Conservation (phyloP, 345 rosid species). For the Rhodomyrtus tomentosa region DNA sequence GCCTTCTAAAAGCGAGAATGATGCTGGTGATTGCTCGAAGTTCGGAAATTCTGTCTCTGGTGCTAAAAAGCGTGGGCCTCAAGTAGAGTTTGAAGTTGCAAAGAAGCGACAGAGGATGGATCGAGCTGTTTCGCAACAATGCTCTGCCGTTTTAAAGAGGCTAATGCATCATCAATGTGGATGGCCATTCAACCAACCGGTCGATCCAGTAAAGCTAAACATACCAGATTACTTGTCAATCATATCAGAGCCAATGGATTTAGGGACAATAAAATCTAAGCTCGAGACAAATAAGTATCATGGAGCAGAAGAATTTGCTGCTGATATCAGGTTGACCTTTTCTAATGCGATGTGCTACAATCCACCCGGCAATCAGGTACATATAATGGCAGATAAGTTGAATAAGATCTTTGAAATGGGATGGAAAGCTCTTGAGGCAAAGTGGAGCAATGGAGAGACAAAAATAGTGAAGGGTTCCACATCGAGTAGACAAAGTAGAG, state of each 20-base stretch:
- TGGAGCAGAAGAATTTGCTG: slow-evolving; percentile 55
- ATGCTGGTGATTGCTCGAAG: not conserved
- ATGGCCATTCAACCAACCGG: slow-evolving; percentile 55
- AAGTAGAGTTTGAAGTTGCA: slow-evolving; percentile 16
- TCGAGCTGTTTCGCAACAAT: slow-evolving; percentile 32
- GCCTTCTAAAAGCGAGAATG: slow-evolving; percentile 2
- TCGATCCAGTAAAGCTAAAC: slow-evolving; percentile 50
- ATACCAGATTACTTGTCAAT: slow-evolving; percentile 84
- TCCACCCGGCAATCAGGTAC: slow-evolving; percentile 50
- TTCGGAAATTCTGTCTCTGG: not conserved
- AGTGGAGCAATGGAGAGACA: slow-evolving; percentile 11
- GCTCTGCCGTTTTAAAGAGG: slow-evolving; percentile 30
- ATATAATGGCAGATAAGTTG: slow-evolving; percentile 35
- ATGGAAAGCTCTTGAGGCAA: slow-evolving; percentile 56
- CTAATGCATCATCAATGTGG: slow-evolving; percentile 33
- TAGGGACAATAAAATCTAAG: slow-evolving; percentile 61
- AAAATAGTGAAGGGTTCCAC: slow-evolving; percentile 9
- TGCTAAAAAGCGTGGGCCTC: slow-evolving; percentile 29
- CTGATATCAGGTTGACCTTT: slow-evolving; percentile 69
- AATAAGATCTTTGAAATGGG: slow-evolving; percentile 35
- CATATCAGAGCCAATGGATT: slow-evolving; percentile 71
- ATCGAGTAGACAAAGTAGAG: slow-evolving; percentile 10
- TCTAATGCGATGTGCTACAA: slow-evolving; percentile 76
- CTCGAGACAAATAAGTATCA: slow-evolving; percentile 35
- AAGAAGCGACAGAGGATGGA: slow-evolving; percentile 53